Evolutionary conservation across 2,329 filamentous ascomycete genomes (phyloP).

Genomic region (Dothistroma septosporum): DNA sequence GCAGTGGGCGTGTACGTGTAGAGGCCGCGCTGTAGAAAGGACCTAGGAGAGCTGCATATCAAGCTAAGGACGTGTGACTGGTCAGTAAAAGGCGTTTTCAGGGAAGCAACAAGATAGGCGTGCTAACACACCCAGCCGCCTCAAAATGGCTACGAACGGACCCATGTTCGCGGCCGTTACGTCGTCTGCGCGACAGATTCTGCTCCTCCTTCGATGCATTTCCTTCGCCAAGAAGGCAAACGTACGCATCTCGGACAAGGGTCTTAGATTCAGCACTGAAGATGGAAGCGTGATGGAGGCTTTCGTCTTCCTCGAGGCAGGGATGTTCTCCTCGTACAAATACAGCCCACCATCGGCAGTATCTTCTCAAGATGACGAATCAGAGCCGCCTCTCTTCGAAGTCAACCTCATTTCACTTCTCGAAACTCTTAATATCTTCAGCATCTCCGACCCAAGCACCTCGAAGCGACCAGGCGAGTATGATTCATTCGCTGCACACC

Average conservation of each 20-base stretch:
- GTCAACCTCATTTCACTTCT: constrained; percentile 82
- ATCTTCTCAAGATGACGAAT: constrained; percentile 35
- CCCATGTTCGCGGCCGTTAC: constrained; percentile 71
- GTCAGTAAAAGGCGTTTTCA: neutral
- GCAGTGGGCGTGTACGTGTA: constrained; percentile 98
- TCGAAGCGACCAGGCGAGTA: constrained; percentile 34
- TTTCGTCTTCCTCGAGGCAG: constrained; percentile 79
- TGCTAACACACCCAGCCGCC: neutral
- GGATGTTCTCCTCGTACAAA: constrained; percentile 80
- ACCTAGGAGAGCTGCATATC: neutral
- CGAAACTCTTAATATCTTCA: constrained; percentile 93
- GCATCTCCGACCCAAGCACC: constrained; percentile 51
- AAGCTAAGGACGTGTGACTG: neutral
- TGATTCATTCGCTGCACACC: constrained; percentile 37
- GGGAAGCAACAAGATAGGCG: neutral
- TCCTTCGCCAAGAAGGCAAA: constrained; percentile 57
- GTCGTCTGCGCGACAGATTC: constrained; percentile 71
- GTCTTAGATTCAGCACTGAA: constrained; percentile 82
- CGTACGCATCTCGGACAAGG: constrained; percentile 78
- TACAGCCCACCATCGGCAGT: constrained; percentile 54
- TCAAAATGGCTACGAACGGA: constrained; percentile 37
- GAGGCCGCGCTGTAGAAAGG: constrained; percentile 18
- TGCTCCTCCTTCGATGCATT: constrained; percentile 61
- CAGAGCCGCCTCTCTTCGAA: constrained; percentile 67
- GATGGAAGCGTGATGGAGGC: constrained; percentile 88